Base-by-base conservation (phyloP, 176 grass and related monocot genomes). In the Oryza glaberrima region DNA sequence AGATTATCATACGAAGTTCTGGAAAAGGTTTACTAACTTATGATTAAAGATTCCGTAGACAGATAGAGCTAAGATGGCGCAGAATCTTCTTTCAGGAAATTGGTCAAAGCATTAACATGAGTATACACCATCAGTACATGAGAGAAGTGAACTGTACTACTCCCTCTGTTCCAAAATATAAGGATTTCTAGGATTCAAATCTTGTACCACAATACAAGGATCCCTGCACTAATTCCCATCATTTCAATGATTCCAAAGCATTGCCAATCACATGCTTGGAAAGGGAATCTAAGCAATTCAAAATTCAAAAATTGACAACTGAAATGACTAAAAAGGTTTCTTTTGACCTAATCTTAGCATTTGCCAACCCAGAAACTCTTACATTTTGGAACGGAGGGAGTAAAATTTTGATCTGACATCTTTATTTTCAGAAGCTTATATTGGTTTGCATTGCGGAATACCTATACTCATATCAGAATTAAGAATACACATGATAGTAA, bases 41-140 rank as follows among this genome's bases (percentile, higher is more conserved):
- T 70, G 6, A 3, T 75, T 74, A 83, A 7, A 65, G 10, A 17
- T 48, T 58, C 3, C 13, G 9, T 44, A 26, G 44, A 61, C 48
- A 61, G 30, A 60, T 16, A 44, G 48, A 22, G 44, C 83, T 60
- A 58, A 69, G 35, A 85, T 19, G 3, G 67, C 17, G 36, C 54
- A 13, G 34, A 43, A 43, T 54, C 16, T 81, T 52, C 68, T 19
- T 76, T 58, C 56, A 58, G 13, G 28, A 58, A 69, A 77, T 75
- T 15, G 6, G 41, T 77, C 74, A 36, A 46, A 77, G 14, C 56
- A 77, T 69, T 51, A 69, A 84, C 48, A 84, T 41, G 2, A 25
- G 5, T 2, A 45, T 30, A 70, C 56, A 70, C 56, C 6, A 68
- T 69, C 6, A 67, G 43, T 84, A 30, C 65, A 68, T 43, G 30